These are phyloP conservation scores for Chaetoceros tenuissimus DNA, from an alignment of 108 stramenopile genomes.

Conservation along the genomic window DNA sequence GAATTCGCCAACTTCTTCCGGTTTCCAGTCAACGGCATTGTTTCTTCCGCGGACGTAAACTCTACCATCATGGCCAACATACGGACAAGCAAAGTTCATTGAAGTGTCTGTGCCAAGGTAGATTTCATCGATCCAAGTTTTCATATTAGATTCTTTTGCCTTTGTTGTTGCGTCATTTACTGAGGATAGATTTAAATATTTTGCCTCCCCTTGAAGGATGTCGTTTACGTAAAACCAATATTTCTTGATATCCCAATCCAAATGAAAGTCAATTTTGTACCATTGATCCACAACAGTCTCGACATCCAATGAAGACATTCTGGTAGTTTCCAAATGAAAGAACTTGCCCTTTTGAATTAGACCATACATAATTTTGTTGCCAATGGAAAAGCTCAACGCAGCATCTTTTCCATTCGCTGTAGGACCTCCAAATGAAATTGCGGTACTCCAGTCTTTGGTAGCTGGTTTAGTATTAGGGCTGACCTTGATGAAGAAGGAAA, in stretches of 20 bases:
- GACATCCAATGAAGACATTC: conserved; percentile 4
- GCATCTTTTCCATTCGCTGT: neutral
- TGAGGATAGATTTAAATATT: conserved; percentile 21
- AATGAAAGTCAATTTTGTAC: conserved; percentile 77
- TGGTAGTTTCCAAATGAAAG: neutral
- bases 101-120: conserved; percentile 63
- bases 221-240: conserved; percentile 62
- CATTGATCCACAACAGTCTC: too few relatives aligned
- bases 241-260: conserved; percentile 46
- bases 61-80: too few relatives aligned
- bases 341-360: neutral
- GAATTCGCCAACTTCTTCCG: conserved; percentile 32
- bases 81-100: conserved; percentile 57
- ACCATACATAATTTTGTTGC: neutral
- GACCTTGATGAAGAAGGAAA: conserved; percentile 22
- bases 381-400: neutral
- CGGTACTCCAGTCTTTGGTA: neutral
- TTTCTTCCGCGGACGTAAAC: too few relatives aligned
- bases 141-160: conserved; percentile 27
- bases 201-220: conserved; percentile 17
- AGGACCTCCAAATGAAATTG: neutral
- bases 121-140: conserved; percentile 72
- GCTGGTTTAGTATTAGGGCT: neutral
- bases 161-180: conserved; percentile 35
- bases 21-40: too few relatives aligned